These are phyloP conservation scores for Lachancea quebecensis DNA, from an alignment of 805 yeast species.

Conservation along the genomic window DNA sequence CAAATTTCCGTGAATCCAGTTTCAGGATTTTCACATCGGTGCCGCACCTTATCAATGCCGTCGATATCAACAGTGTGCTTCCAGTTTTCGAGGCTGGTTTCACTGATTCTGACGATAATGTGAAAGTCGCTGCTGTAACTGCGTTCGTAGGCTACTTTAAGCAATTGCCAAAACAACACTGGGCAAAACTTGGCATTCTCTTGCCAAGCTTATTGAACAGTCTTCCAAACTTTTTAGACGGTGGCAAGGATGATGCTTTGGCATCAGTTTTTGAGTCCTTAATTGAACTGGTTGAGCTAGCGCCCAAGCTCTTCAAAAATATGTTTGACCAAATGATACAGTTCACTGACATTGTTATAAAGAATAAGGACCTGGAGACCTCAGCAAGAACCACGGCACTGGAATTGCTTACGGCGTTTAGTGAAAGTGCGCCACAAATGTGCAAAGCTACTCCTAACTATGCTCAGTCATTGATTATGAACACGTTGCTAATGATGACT, in stretches of 20 bases:
- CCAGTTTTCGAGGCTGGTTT: constrained; percentile 78
- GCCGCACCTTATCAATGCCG: constrained; percentile 66
- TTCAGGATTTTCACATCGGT: constrained; percentile 82
- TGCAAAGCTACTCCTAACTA: constrained; percentile 74
- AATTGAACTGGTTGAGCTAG: constrained; percentile 84
- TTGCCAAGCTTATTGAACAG: constrained; percentile 82
- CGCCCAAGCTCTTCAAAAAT: constrained; percentile 89
- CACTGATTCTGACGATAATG: constrained; percentile 70
- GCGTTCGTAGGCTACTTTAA: constrained; percentile 90
- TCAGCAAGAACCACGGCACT: constrained; percentile 77
- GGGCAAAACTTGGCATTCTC: constrained; percentile 71
- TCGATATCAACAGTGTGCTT: constrained; percentile 47
- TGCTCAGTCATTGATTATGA: constrained; percentile 62
- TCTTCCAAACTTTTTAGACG: constrained; percentile 73
- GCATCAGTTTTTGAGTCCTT: constrained; percentile 83
- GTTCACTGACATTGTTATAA: constrained; percentile 77
- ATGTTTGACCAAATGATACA: constrained; percentile 86
- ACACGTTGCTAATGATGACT: constrained; percentile 78
- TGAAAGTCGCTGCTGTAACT: constrained; percentile 82
- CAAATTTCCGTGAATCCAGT: constrained; percentile 78
- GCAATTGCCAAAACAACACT: constrained; percentile 65
- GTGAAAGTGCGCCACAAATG: constrained; percentile 93
- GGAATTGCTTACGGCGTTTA: constrained; percentile 82
- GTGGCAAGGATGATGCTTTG: constrained; percentile 73
- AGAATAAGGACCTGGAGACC: constrained; percentile 73